These are phyloP conservation scores for Alternaria solani DNA, from an alignment of 2,329 filamentous ascomycete species.

Conservation along the genomic window DNA sequence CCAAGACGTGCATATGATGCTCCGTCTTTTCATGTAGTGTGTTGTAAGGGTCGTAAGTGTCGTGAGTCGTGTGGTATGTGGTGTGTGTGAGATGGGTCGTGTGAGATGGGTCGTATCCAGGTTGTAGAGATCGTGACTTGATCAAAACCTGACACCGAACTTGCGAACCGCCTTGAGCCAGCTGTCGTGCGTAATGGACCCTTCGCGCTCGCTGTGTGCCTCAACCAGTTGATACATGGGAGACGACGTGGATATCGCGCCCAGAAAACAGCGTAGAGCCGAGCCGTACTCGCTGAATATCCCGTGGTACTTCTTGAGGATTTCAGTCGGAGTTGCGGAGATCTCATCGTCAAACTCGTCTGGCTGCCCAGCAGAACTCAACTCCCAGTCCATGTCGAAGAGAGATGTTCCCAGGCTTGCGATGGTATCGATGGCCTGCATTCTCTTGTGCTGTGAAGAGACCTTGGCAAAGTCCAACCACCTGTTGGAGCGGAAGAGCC, in stretches of 20 bases:
- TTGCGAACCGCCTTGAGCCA: not conserved
- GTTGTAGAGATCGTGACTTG: not conserved
- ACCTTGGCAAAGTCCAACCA: not conserved
- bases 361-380: not conserved
- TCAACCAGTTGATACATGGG: not conserved
- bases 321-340: not conserved
- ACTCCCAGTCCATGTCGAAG: not conserved
- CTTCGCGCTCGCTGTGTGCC: not conserved
- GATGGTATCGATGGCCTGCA: not conserved
- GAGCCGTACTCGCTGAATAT: not conserved
- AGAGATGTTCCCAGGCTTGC: not conserved
- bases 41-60: no score
- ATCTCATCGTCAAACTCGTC: not conserved
- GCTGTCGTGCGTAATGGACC: not conserved
- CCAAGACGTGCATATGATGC: not conserved
- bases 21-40: not conserved
- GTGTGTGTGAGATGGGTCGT: not conserved
- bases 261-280: not conserved
- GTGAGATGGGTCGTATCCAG: not conserved
- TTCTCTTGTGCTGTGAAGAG: not conserved
- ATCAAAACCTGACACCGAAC: not conserved
- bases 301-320: not conserved
- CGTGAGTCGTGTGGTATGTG: not conserved
- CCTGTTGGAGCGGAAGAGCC: not conserved
- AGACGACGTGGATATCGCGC: not conserved